A percentile compares a stretch with the other conserved stretches of the same genome.
Evolutionary conservation across 306 rosid genomes (phyloP).

Genomic region (Albizia julibrissin): DNA sequence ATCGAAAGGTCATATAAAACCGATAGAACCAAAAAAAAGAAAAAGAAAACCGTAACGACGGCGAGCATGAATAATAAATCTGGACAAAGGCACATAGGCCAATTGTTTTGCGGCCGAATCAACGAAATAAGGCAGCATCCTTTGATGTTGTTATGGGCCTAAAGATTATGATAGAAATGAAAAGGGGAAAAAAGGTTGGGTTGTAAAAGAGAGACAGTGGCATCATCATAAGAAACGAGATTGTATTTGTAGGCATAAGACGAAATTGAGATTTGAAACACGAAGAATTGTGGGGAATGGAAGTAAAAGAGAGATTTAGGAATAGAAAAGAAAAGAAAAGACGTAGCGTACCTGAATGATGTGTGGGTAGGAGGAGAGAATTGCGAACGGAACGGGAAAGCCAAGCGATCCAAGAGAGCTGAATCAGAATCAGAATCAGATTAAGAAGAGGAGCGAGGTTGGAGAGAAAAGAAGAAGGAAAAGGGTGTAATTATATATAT

Average conservation of each 20-base stretch:
- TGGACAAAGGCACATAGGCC: background rate
- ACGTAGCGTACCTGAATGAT: constrained; percentile 12
- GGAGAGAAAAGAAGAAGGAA: too few relatives aligned
- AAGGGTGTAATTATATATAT: too few relatives aligned
- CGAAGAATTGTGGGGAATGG: background rate
- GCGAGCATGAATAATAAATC: background rate
- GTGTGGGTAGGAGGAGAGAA: background rate
- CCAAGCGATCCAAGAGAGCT: background rate
- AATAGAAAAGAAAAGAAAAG: background rate
- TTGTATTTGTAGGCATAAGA: background rate
- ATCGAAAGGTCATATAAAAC: background rate
- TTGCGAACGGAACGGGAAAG: background rate
- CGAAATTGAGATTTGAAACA: background rate
- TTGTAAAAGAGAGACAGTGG: background rate
- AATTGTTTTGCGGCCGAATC: background rate
- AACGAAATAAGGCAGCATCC: constrained; percentile 5
- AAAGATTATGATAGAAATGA: background rate
- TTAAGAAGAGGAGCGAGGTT: background rate
- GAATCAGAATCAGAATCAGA: background rate
- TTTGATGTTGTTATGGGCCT: background rate
- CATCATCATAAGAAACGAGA: background rate
- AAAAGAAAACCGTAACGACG: background rate
- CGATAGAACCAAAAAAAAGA: background rate
- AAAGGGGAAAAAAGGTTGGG: background rate
- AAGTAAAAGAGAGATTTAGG: background rate